Conservation (phyloP, 1,284 basidiomycete genomes). For the Sanghuangporus weigelae region DNA sequence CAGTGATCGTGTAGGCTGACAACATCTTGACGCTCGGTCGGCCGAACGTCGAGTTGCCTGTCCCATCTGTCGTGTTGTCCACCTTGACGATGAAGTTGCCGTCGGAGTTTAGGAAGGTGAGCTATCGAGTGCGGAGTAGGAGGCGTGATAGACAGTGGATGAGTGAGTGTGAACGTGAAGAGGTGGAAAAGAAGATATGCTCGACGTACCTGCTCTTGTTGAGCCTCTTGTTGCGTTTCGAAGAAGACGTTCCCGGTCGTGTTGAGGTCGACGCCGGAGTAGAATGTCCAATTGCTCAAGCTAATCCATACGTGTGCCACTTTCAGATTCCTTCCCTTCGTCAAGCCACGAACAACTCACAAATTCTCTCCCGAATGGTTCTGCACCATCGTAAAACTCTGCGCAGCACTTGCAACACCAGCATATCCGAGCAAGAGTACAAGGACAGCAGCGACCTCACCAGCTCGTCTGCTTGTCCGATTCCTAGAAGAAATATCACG, state of each 20-base stretch:
- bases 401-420: neutral
- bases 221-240: conserved; percentile 11
- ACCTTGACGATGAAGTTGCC: conserved; percentile 19
- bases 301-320: neutral
- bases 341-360: neutral
- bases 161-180: neutral
- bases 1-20: conserved; percentile 7
- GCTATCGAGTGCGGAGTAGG: neutral
- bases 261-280: conserved; percentile 15
- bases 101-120: conserved; percentile 15
- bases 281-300: conserved; percentile 17
- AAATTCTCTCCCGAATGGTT: conserved; percentile 11
- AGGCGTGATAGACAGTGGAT: neutral
- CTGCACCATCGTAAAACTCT: neutral
- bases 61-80: conserved; percentile 17
- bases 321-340: neutral
- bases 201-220: neutral
- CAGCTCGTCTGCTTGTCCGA: neutral
- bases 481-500: neutral
- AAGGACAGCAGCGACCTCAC: neutral
- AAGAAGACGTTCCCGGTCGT: conserved; percentile 19
- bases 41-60: conserved; percentile 11
- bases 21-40: conserved; percentile 14
- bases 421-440: neutral
- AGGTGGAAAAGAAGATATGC: neutral